These are phyloP conservation scores for Fraxinus albicans DNA, from an alignment of 305 asterid genomes.

Conservation along the genomic window DNA sequence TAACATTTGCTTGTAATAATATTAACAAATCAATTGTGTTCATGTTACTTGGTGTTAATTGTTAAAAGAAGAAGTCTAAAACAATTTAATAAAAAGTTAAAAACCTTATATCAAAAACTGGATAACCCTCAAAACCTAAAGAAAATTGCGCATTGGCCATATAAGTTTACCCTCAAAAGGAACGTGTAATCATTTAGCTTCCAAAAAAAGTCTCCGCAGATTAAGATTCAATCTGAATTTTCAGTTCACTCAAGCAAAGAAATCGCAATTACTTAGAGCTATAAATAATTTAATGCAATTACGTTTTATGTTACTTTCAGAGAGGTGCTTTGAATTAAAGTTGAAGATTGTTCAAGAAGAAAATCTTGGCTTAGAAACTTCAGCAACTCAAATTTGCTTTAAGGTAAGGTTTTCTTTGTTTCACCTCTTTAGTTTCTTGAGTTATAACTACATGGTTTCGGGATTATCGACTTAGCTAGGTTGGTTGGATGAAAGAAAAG, in stretches of 20 bases:
- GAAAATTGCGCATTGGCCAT: not conserved
- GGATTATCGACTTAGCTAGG: not conserved
- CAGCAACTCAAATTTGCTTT: slow-evolving; percentile 4
- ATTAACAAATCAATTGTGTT: not conserved
- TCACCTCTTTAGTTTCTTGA: not conserved
- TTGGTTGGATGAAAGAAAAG: not conserved
- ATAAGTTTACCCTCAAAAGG: not conserved
- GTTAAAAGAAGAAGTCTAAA: not conserved
- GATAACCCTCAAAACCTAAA: not conserved
- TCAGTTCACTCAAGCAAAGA: not conserved
- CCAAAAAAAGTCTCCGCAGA: not conserved
- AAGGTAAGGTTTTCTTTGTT: not conserved
- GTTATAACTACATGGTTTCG: not conserved
- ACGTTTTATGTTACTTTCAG: not conserved
- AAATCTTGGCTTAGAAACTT: slow-evolving; percentile 3
- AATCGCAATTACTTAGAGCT: not conserved
- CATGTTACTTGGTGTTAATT: not conserved
- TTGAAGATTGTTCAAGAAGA: not conserved
- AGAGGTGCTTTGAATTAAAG: not conserved
- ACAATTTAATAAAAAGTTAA: not conserved
- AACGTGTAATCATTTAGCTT: not conserved
- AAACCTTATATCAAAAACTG: not conserved
- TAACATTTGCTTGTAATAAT: not conserved
- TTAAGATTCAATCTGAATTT: not conserved
- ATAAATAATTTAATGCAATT: not conserved